A percentile compares a stretch with the other conserved stretches of the same genome.
phyloP scores from a whole-genome alignment of 257 asterid species.

The Craterostigma plantagineum region DNA sequence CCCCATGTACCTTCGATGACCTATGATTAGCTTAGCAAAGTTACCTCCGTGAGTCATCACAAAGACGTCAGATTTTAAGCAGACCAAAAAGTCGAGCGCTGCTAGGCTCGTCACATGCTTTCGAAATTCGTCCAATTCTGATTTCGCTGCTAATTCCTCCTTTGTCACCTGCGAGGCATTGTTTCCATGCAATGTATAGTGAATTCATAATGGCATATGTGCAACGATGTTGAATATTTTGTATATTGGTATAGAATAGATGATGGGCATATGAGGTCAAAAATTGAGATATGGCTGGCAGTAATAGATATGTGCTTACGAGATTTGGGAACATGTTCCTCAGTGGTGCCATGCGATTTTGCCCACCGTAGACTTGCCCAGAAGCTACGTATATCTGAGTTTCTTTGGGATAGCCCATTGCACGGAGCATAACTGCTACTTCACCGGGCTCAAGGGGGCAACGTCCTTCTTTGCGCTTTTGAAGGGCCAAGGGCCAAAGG shows the following conservation, averaged over 20 bases:
- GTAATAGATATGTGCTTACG: conserved; percentile 27
- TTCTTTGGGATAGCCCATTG: conserved; percentile 97
- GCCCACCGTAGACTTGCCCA: conserved; percentile 98
- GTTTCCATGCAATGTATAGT: too few species aligned
- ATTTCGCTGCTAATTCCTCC: conserved; percentile 75
- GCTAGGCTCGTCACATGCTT: conserved; percentile 97
- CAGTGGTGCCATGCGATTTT: conserved; percentile 97
- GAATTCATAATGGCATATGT: too few species aligned
- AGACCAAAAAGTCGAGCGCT: conserved; percentile 94
- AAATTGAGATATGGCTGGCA: background rate
- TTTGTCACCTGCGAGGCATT: conserved; percentile 57
- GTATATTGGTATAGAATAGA: background rate
- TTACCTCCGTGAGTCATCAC: conserved; percentile 99
- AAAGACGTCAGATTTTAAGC: conserved; percentile 87
- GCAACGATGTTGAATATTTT: too few species aligned
- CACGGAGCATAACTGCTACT: conserved; percentile 97
- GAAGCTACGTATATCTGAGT: conserved; percentile 98
- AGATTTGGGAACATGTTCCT: conserved; percentile 98
- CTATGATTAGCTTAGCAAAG: conserved; percentile 85
- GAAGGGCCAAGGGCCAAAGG: conserved; percentile 93
- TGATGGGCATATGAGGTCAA: background rate
- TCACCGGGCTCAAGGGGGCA: conserved; percentile 99
- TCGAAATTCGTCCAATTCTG: conserved; percentile 67
- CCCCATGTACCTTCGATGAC: conserved; percentile 77
- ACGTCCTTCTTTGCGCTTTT: conserved; percentile 97